Evolutionary conservation across 2,329 filamentous ascomycete species (phyloP).

Genomic region (Ceratocystis eucalypticola): DNA sequence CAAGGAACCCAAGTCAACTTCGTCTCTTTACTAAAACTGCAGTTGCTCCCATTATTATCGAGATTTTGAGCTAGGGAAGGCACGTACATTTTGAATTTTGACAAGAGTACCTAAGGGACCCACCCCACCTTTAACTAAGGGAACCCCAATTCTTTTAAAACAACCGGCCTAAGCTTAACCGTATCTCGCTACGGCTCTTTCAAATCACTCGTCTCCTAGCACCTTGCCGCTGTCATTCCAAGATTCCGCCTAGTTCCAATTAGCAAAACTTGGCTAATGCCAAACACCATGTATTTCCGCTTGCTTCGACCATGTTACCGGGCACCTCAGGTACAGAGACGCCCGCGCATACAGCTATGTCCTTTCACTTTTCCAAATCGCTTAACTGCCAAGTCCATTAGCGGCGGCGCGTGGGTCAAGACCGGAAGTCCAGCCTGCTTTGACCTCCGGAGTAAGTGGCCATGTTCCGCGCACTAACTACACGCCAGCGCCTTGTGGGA

Average conservation of each 20-base stretch:
- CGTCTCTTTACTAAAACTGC: too few relatives aligned
- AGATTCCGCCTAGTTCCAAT: background rate
- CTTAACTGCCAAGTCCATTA: background rate
- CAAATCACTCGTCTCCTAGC: background rate
- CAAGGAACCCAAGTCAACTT: too few relatives aligned
- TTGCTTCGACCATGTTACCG: background rate
- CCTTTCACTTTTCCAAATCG: background rate
- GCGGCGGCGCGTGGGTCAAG: constrained; percentile 5
- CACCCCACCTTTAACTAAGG: background rate
- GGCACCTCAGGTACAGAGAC: background rate
- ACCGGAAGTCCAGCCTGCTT: constrained; percentile 27
- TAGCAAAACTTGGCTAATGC: background rate
- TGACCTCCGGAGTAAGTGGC: constrained; percentile 30
- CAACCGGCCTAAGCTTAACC: background rate
- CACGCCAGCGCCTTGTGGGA: background rate
- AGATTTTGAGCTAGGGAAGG: background rate
- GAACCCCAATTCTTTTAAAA: background rate
- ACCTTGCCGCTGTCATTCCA: background rate
- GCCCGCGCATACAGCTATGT: background rate
- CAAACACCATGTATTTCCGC: background rate
- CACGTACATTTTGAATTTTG: constrained; percentile 21
- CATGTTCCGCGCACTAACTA: background rate
- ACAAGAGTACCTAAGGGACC: background rate
- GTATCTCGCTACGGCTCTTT: background rate
- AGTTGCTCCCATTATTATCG: too few relatives aligned